phyloP scores from a whole-genome alignment of 192 early-diverging fungal species.

The Hyaloraphidium curvatum region DNA sequence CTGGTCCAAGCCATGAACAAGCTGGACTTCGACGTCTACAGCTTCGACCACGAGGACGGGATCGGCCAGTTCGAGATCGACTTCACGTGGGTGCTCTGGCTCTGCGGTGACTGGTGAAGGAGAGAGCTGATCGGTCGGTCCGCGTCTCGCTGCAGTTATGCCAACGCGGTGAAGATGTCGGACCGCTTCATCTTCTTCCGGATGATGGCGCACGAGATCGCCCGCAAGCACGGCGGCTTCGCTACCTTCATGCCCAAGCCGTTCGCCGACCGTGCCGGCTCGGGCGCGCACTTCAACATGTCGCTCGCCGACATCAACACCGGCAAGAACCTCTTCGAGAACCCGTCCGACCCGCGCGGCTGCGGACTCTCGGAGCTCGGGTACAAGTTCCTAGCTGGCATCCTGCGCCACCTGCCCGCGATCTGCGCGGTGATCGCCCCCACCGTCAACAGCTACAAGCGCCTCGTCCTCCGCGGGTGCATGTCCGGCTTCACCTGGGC shows the following conservation, averaged over 20 bases:
- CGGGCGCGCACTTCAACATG: neutral
- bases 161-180: neutral
- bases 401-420: neutral
- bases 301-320: neutral
- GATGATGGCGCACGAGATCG: neutral
- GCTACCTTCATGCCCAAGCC: constrained; percentile 1
- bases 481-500: neutral
- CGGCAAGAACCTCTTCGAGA: neutral
- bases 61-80: too few relatives aligned
- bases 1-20: too few relatives aligned
- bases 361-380: neutral
- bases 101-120: too few relatives aligned
- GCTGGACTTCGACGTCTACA: too few relatives aligned
- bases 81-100: too few relatives aligned
- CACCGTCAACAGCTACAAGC: neutral
- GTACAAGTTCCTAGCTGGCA: neutral
- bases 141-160: too few relatives aligned
- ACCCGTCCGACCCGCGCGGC: neutral
- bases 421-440: neutral
- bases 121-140: too few relatives aligned
- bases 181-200: neutral
- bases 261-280: neutral
- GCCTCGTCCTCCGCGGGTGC: neutral
- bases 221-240: neutral
- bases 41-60: too few relatives aligned